phyloP scores from a whole-genome alignment of 306 rosid species.

The Cyamopsis tetragonoloba region DNA sequence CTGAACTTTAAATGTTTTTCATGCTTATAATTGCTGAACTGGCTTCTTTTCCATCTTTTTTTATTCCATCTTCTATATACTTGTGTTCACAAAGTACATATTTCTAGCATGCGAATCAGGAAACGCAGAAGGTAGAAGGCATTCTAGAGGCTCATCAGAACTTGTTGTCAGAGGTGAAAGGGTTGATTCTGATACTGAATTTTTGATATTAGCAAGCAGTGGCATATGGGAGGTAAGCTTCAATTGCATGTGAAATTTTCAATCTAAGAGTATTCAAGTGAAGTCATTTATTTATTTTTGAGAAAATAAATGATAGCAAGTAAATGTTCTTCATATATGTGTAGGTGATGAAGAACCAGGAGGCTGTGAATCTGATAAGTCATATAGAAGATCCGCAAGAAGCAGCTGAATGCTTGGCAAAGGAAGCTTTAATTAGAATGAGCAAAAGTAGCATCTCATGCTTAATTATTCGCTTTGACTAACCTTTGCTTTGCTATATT shows the following conservation, averaged over 20 bases:
- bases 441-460: conserved; percentile 77
- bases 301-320: not conserved
- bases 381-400: conserved; percentile 73
- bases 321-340: conserved; percentile 5
- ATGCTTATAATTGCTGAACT: too few relatives aligned
- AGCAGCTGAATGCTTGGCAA: conserved; percentile 81
- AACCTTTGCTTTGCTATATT: too few relatives aligned
- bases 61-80: too few relatives aligned
- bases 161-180: conserved; percentile 48
- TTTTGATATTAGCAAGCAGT: conserved; percentile 68
- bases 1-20: too few relatives aligned
- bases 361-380: conserved; percentile 78
- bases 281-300: not conserved
- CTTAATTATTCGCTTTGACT: conserved; percentile 80
- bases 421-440: conserved; percentile 73
- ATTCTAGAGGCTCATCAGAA: conserved; percentile 46
- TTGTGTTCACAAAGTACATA: conserved; percentile 9
- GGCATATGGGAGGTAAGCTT: conserved; percentile 88
- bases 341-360: conserved; percentile 83
- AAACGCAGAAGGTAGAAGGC: conserved; percentile 21
- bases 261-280: not conserved
- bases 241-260: not conserved
- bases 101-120: conserved; percentile 22
- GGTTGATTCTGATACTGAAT: conserved; percentile 54
- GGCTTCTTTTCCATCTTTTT: too few relatives aligned